phyloP scores from a whole-genome alignment of 768 basidiomycete species.

The Tricholoma saponaceum region DNA sequence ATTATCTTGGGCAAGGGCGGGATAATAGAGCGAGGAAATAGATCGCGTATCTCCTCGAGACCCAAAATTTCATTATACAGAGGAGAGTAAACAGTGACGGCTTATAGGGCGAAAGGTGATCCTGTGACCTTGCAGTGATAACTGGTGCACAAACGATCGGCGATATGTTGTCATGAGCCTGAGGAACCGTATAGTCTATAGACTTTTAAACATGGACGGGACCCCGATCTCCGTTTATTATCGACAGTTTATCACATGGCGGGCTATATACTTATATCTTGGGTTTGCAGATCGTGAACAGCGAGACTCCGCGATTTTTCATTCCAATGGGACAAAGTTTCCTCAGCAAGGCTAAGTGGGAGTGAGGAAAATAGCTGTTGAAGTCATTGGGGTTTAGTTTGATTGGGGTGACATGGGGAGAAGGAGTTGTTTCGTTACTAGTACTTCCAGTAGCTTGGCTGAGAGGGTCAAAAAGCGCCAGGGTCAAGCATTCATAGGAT shows the following conservation, averaged over 20 bases:
- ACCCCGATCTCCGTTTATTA: neutral
- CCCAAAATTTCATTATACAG: neutral
- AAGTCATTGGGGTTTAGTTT: neutral
- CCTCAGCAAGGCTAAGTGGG: neutral
- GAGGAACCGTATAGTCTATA: constrained; percentile 1
- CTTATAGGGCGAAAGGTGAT: neutral
- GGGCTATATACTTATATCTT: neutral
- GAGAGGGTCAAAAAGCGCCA: neutral
- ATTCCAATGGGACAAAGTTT: neutral
- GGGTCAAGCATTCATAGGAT: neutral
- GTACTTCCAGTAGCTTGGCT: neutral
- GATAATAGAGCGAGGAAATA: neutral
- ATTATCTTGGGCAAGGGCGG: neutral
- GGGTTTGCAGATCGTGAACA: neutral
- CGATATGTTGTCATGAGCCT: neutral
- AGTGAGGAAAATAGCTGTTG: neutral
- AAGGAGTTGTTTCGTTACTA: neutral
- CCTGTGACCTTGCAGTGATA: neutral
- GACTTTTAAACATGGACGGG: constrained; percentile 1
- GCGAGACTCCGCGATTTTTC: neutral
- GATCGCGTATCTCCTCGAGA: neutral
- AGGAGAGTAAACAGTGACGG: neutral
- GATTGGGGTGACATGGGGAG: neutral
- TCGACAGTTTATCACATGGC: neutral
- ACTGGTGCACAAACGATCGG: neutral